phyloP scores from a whole-genome alignment of 352 stramenopile species.

The Phytophthora tubulina region DNA sequence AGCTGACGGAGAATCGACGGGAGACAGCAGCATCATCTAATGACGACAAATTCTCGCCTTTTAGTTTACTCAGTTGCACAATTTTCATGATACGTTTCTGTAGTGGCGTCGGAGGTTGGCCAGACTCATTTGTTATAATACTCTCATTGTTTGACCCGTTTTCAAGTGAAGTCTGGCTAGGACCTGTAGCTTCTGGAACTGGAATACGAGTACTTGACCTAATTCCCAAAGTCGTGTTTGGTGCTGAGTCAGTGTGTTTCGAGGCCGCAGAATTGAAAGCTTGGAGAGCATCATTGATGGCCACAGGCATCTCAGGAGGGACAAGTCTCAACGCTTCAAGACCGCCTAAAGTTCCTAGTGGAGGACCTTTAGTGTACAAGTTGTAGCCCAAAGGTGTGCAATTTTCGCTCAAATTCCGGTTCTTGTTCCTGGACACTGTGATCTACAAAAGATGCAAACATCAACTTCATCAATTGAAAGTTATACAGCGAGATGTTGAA shows the following conservation, averaged over 20 bases:
- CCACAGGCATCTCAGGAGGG: conserved; percentile 29
- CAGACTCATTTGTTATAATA: neutral
- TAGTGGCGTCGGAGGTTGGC: conserved; percentile 6
- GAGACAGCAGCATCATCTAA: conserved; percentile 35
- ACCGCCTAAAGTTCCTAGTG: conserved; percentile 12
- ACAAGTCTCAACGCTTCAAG: conserved; percentile 37
- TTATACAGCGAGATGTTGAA: neutral
- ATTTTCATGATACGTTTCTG: conserved; percentile 36
- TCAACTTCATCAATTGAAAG: neutral
- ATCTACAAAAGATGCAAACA: conserved; percentile 24
- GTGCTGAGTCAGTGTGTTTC: neutral
- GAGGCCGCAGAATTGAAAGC: conserved; percentile 16
- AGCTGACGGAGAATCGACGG: conserved; percentile 61
- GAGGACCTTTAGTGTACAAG: conserved; percentile 14
- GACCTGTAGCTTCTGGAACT: conserved; percentile 2
- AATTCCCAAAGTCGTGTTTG: conserved; percentile 17
- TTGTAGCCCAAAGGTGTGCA: conserved; percentile 34
- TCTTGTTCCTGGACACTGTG: conserved; percentile 38
- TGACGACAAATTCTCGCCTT: conserved; percentile 1
- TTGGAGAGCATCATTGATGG: conserved; percentile 10
- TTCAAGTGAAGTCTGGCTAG: neutral
- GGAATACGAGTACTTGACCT: conserved; percentile 13
- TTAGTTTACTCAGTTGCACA: conserved; percentile 29
- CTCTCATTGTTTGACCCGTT: neutral
- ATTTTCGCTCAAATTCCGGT: conserved; percentile 50